phyloP scores from a whole-genome alignment of 768 basidiomycete genomes.

The Psilocybe cubensis region DNA sequence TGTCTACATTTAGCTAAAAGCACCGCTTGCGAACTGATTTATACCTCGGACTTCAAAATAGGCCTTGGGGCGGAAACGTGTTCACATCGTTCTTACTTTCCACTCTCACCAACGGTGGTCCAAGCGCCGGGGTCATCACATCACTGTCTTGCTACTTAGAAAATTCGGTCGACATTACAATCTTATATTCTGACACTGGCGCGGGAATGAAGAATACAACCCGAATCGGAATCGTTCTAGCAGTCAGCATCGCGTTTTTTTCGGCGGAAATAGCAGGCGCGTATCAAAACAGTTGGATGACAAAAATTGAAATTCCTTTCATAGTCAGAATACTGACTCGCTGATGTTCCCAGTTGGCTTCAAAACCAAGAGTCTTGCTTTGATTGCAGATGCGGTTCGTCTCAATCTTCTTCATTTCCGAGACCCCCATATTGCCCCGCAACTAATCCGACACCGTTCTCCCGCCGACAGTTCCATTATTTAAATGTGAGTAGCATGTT shows the following conservation, averaged over 20 bases:
- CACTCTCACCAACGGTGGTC: too few relatives aligned
- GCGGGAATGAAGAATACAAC: slow-evolving; percentile 50
- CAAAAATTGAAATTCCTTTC: too few relatives aligned
- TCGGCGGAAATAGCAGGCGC: slow-evolving; percentile 50
- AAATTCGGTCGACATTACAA: not conserved
- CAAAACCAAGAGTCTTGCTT: slow-evolving; percentile 55
- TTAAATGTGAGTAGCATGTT: slow-evolving; percentile 43
- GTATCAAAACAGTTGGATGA: too few relatives aligned
- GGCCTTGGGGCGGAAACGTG: too few relatives aligned
- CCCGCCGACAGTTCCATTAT: slow-evolving; percentile 50
- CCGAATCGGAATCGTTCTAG: slow-evolving; percentile 48
- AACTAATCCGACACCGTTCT: slow-evolving; percentile 3
- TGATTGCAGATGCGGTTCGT: slow-evolving; percentile 57
- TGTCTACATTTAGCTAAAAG: not conserved
- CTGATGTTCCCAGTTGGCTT: slow-evolving; percentile 46
- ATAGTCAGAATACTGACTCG: slow-evolving; percentile 8
- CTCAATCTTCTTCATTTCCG: slow-evolving; percentile 10
- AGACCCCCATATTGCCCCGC: not conserved
- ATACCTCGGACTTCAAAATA: not conserved
- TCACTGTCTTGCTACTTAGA: not conserved
- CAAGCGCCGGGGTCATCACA: not conserved
- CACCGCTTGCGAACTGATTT: not conserved
- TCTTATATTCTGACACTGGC: not conserved
- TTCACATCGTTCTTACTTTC: not conserved
- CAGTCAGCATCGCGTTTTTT: slow-evolving; percentile 51